Evolutionary conservation across 495 filamentous ascomycete genomes (phyloP).

Genomic region (Friedmanniomyces simplex): DNA sequence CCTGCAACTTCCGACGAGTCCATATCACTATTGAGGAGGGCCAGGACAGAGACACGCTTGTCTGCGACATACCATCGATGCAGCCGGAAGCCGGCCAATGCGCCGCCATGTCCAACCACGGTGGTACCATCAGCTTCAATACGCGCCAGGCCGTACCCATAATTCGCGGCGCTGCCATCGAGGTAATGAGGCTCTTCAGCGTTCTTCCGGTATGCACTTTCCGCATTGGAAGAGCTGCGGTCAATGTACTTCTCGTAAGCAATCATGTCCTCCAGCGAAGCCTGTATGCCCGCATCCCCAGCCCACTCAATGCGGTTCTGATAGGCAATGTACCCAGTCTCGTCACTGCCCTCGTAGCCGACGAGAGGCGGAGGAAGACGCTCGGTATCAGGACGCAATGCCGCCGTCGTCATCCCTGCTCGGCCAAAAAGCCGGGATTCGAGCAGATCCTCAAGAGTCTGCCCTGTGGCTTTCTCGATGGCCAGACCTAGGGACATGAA

Average conservation of each 20-base stretch:
- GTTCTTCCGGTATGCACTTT: constrained; percentile 1
- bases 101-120: constrained; percentile 11
- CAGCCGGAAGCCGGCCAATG: constrained; percentile 4
- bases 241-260: constrained; percentile 18
- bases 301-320: constrained; percentile 18
- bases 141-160: constrained; percentile 10
- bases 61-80: neutral
- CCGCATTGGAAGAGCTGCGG: neutral
- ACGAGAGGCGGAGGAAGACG: constrained; percentile 7
- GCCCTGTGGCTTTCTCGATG: constrained; percentile 7
- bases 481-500: constrained; percentile 8
- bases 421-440: constrained; percentile 5
- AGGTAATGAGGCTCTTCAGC: neutral
- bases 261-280: constrained; percentile 16
- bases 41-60: constrained; percentile 5
- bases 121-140: neutral
- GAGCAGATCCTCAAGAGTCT: constrained; percentile 7
- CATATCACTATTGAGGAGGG: constrained; percentile 7
- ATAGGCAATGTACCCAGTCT: constrained; percentile 6
- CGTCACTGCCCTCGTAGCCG: constrained; percentile 14
- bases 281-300: constrained; percentile 14
- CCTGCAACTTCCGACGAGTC: neutral
- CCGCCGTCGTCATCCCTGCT: constrained; percentile 10
- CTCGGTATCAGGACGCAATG: constrained; percentile 3
- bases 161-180: constrained; percentile 7